A percentile compares a stretch with the other conserved stretches of the same genome.
Evolutionary conservation across 75 land plant genomes (phyloP).

Genomic region (Cunninghamia lanceolata): DNA sequence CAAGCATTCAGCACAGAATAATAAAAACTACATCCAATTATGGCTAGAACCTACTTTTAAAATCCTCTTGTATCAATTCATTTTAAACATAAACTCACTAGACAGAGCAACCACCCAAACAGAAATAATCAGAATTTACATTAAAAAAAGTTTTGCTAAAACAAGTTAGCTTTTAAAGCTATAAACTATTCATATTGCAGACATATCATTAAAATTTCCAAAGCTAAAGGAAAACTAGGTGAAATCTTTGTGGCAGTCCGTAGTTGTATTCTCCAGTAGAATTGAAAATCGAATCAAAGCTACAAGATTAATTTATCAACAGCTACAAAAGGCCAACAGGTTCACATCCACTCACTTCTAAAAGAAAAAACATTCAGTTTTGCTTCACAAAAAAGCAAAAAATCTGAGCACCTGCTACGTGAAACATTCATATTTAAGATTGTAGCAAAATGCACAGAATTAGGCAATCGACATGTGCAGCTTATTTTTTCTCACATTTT

Average conservation of each 20-base stretch:
- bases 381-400: not conserved
- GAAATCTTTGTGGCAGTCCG: not conserved
- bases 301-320: not conserved
- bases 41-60: not conserved
- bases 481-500: no score
- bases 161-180: not conserved
- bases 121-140: not conserved
- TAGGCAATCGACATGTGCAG: not conserved
- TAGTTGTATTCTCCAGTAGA: not conserved
- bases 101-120: not conserved
- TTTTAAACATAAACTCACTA: not conserved
- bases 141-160: not conserved
- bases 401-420: not conserved
- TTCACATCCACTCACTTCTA: not conserved
- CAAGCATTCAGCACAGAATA: not conserved
- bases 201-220: not conserved
- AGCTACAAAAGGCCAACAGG: not conserved
- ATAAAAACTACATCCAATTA: not conserved
- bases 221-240: not conserved
- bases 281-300: not conserved
- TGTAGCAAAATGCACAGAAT: not conserved
- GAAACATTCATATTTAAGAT: not conserved
- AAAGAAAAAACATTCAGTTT: not conserved
- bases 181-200: not conserved
- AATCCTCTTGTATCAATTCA: not conserved